Evolutionary conservation across 75 land plant species (phyloP).

Genomic region (Picea glauca): DNA sequence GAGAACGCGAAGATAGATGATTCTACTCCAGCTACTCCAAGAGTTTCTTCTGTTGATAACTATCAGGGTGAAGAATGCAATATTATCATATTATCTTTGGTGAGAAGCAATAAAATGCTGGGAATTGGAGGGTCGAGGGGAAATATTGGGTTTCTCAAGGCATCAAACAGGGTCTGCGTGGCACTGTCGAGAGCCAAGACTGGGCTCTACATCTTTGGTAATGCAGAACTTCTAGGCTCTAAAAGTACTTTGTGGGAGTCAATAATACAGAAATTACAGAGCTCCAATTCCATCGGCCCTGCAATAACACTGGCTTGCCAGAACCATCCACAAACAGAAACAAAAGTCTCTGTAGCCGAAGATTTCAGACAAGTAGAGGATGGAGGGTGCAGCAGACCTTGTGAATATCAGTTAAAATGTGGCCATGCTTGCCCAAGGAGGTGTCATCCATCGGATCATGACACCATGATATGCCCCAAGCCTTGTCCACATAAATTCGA

Average conservation of each 20-base stretch:
- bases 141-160: slow-evolving; percentile 13
- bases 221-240: background rate
- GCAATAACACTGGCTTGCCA: slow-evolving; percentile 13
- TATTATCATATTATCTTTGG: background rate
- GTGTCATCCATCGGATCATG: slow-evolving; percentile 24
- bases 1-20: too few relatives aligned
- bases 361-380: slow-evolving; percentile 18
- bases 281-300: background rate
- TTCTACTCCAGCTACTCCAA: too few relatives aligned
- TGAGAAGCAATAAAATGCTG: slow-evolving; percentile 11
- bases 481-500: background rate
- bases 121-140: too few relatives aligned
- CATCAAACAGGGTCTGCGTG: slow-evolving; percentile 13
- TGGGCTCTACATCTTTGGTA: slow-evolving; percentile 11
- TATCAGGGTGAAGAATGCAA: too few relatives aligned
- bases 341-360: slow-evolving; percentile 3
- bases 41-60: too few relatives aligned
- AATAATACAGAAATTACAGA: slow-evolving; percentile 1
- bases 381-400: slow-evolving; percentile 21
- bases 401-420: slow-evolving; percentile 21
- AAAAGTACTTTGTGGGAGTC: slow-evolving; percentile 15
- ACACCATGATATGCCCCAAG: slow-evolving; percentile 16
- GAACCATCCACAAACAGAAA: slow-evolving; percentile 20
- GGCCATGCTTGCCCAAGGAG: slow-evolving; percentile 29
- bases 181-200: slow-evolving; percentile 15